phyloP scores from a whole-genome alignment of 2,329 filamentous ascomycete genomes.

The Coniochaeta sp. region DNA sequence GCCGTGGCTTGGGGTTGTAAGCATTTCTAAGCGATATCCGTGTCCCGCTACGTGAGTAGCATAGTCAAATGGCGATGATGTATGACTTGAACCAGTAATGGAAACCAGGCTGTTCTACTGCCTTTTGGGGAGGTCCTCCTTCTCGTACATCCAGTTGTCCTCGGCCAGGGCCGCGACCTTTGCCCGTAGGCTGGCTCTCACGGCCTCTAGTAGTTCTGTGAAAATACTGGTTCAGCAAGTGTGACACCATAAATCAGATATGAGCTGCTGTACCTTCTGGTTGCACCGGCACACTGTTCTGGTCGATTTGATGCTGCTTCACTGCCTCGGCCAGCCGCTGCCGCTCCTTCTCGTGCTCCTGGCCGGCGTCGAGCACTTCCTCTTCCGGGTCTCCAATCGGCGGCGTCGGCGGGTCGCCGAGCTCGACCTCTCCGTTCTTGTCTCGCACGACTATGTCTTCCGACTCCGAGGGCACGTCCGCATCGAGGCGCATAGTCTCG shows the following conservation, averaged over 20 bases:
- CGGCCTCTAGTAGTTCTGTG: constrained; percentile 60
- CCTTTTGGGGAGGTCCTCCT: constrained; percentile 45
- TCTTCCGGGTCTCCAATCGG: constrained; percentile 47
- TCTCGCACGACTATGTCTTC: constrained; percentile 56
- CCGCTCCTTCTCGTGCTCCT: constrained; percentile 52
- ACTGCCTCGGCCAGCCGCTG: constrained; percentile 55
- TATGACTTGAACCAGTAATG: neutral
- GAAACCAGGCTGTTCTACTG: constrained; percentile 8
- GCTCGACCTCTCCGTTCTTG: constrained; percentile 54
- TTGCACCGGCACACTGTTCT: constrained; percentile 49
- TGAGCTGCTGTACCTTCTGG: constrained; percentile 48
- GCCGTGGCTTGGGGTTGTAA: neutral
- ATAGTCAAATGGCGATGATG: neutral
- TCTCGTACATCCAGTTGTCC: constrained; percentile 88
- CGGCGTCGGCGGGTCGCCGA: constrained; percentile 48
- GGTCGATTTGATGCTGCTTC: constrained; percentile 51
- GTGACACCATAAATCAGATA: neutral
- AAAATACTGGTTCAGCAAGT: neutral
- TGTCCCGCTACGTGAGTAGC: neutral
- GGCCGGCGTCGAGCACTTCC: constrained; percentile 47
- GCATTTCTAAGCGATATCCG: neutral
- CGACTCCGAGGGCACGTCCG: constrained; percentile 32
- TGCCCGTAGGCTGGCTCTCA: constrained; percentile 61
- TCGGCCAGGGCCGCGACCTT: constrained; percentile 70
- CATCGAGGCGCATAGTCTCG: constrained; percentile 42